Evolutionary conservation across 306 rosid species (phyloP).

Genomic region (Corylus heterophylla): DNA sequence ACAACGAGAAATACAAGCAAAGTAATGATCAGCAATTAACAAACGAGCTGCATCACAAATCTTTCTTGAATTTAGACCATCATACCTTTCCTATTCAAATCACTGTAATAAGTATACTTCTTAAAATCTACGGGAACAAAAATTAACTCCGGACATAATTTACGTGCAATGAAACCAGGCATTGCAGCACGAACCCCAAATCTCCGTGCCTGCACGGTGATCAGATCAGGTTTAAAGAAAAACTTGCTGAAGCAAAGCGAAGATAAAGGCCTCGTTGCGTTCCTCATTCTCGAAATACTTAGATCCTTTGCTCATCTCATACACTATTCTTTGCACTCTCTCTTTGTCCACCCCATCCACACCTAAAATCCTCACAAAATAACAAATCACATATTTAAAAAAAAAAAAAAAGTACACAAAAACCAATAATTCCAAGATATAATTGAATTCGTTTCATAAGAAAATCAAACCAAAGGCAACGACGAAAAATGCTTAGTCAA

Average conservation of each 20-base stretch:
- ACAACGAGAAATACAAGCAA: conserved; percentile 18
- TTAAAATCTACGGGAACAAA: conserved; percentile 78
- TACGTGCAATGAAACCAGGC: conserved; percentile 96
- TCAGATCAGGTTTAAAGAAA: conserved; percentile 1
- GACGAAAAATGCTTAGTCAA: background rate
- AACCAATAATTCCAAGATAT: background rate
- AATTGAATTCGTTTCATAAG: background rate
- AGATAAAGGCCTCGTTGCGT: background rate
- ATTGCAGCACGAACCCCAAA: conserved; percentile 97
- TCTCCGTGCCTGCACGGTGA: conserved; percentile 66
- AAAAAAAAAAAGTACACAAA: background rate
- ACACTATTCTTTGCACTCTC: too few relatives aligned
- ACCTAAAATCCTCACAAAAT: too few relatives aligned
- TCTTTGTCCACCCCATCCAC: too few relatives aligned
- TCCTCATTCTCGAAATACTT: too few relatives aligned
- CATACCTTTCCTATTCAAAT: conserved; percentile 75
- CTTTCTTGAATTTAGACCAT: conserved; percentile 21
- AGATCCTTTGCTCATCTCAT: too few relatives aligned
- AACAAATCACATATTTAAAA: too few relatives aligned
- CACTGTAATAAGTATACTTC: conserved; percentile 76
- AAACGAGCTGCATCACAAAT: conserved; percentile 13
- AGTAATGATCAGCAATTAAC: conserved; percentile 17
- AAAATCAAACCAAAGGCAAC: background rate
- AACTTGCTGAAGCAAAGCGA: conserved; percentile 1
- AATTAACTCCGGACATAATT: conserved; percentile 80